Evolutionary conservation across 768 basidiomycete species (phyloP).

Genomic region (Hebeloma cylindrosporum): DNA sequence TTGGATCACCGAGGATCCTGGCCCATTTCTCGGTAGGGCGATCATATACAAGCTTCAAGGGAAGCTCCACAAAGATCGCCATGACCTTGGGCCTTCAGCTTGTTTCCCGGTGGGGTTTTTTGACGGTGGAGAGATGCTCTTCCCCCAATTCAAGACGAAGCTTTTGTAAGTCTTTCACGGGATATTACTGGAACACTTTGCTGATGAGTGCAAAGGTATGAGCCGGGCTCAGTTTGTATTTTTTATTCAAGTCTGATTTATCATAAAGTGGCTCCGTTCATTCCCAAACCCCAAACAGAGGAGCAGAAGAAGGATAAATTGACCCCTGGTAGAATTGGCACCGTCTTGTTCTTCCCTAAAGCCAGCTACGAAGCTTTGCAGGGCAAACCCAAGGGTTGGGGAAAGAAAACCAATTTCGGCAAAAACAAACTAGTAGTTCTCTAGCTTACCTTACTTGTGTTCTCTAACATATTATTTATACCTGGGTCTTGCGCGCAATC

Average conservation of each 20-base stretch:
- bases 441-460: no score
- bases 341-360: slow-evolving; percentile 15
- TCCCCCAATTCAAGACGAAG: slow-evolving; percentile 13
- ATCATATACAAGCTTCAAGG: slow-evolving; percentile 18
- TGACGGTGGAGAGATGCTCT: slow-evolving; percentile 14
- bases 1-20: slow-evolving; percentile 7
- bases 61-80: slow-evolving; percentile 9
- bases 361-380: no score
- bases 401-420: no score
- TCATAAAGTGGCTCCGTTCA: slow-evolving; percentile 8
- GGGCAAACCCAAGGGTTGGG: no score
- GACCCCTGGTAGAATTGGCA: slow-evolving; percentile 13
- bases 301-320: neutral
- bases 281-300: neutral
- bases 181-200: neutral
- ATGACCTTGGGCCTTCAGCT: slow-evolving; percentile 9
- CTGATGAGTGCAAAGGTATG: slow-evolving; percentile 4
- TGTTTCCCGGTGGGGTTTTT: slow-evolving; percentile 8
- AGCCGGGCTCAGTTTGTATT: slow-evolving; percentile 12
- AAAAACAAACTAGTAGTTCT: no score
- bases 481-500: no score
- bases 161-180: slow-evolving; percentile 10
- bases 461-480: no score
- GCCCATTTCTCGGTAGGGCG: slow-evolving; percentile 11
- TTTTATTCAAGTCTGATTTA: slow-evolving; percentile 10